Evolutionary conservation across 2,329 filamentous ascomycete species (phyloP).

Genomic region (Penicillium brasilianum): DNA sequence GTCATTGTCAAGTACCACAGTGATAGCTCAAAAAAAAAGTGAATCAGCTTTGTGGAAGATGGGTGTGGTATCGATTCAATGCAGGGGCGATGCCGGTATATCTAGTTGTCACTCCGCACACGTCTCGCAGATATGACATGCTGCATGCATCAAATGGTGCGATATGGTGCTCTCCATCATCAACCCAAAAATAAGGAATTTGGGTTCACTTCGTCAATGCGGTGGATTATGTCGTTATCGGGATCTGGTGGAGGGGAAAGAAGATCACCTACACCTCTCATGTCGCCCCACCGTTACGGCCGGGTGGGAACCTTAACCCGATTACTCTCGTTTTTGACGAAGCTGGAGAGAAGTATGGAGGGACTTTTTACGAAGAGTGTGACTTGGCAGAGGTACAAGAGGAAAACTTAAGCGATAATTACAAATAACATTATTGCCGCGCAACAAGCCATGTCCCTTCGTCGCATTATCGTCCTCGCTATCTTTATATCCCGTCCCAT

Average conservation of each 20-base stretch:
- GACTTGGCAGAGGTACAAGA: background rate
- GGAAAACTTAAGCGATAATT: background rate
- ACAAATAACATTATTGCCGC: background rate
- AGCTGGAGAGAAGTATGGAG: no score
- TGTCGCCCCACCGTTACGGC: background rate
- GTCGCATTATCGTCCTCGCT: background rate
- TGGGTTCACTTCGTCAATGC: constrained; percentile 21
- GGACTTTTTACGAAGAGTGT: background rate
- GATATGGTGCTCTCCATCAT: constrained; percentile 6
- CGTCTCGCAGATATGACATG: constrained; percentile 18
- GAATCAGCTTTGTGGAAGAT: background rate
- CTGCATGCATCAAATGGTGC: constrained; percentile 21
- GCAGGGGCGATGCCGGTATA: constrained; percentile 1
- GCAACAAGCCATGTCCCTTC: background rate
- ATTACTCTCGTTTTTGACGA: no score
- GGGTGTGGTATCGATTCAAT: background rate
- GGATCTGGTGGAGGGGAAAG: background rate
- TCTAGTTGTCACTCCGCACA: constrained; percentile 12
- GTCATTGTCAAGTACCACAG: constrained; percentile 18
- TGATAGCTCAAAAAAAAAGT: background rate
- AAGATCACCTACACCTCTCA: background rate
- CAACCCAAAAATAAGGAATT: constrained; percentile 8
- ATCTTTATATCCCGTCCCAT: background rate
- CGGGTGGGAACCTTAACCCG: background rate
- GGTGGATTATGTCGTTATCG: constrained; percentile 28